Evolutionary conservation across 495 filamentous ascomycete genomes (phyloP).

Genomic region (Chaetomium cochliodes): DNA sequence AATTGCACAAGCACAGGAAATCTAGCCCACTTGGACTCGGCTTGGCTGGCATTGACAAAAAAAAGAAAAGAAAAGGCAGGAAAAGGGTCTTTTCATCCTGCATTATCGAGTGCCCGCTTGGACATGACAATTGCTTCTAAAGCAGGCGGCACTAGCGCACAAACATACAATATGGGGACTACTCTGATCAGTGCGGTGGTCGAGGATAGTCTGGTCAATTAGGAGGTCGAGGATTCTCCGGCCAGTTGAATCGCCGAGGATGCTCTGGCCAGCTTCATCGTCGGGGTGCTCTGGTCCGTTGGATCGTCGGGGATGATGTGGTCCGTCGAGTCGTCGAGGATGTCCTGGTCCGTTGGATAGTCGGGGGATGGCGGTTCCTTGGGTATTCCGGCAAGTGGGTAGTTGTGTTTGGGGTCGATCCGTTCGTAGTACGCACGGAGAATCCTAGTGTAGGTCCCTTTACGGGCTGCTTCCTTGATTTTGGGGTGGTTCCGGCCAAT

Average conservation of each 20-base stretch:
- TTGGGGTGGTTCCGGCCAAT: slow-evolving; percentile 28
- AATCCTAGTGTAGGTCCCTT: slow-evolving; percentile 14
- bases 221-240: too few species aligned
- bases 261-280: neutral
- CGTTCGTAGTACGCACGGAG: slow-evolving; percentile 27
- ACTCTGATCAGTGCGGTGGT: too few species aligned
- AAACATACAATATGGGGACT: neutral
- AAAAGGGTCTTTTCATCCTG: neutral
- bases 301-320: neutral
- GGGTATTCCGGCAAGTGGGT: slow-evolving; percentile 35
- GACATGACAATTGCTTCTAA: neutral
- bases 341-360: too few species aligned
- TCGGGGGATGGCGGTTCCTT: neutral
- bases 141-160: neutral
- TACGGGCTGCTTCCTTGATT: slow-evolving; percentile 20
- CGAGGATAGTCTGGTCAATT: neutral
- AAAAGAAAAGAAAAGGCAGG: neutral
- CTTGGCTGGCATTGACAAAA: neutral
- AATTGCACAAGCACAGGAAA: neutral
- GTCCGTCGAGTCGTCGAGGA: too few species aligned
- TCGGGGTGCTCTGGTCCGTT: too few species aligned
- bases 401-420: slow-evolving; percentile 17
- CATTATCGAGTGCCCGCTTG: neutral
- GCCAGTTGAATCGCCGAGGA: too few species aligned
- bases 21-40: neutral